Conservation (phyloP, 768 basidiomycete species). For the Russula sp. region DNA sequence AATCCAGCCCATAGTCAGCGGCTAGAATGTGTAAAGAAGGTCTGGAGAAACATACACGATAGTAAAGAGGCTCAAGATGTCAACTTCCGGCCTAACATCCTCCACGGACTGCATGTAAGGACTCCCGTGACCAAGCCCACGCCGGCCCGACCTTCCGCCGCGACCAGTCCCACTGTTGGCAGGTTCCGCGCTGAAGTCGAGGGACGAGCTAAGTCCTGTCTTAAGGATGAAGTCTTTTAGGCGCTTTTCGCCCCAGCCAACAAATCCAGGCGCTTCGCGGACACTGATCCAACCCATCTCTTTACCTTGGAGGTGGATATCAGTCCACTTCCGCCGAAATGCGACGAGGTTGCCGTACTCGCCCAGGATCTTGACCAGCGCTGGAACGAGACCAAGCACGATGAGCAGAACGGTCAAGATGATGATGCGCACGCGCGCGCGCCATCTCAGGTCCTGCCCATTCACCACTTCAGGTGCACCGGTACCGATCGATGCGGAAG, state of each 20-base stretch:
- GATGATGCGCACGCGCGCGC: conserved; percentile 59
- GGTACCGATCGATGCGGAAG: conserved; percentile 32
- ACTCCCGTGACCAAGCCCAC: not conserved
- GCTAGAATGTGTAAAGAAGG: not conserved
- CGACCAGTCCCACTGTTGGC: conserved; percentile 24
- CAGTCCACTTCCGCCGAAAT: conserved; percentile 54
- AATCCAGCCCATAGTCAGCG: conserved; percentile 9
- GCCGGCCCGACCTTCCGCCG: not conserved
- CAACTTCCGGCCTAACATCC: conserved; percentile 47
- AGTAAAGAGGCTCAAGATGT: conserved; percentile 68
- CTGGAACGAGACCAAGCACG: conserved; percentile 57
- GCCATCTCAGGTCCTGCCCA: conserved; percentile 35
- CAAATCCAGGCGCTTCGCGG: conserved; percentile 56
- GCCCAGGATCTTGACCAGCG: conserved; percentile 54
- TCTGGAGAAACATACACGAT: conserved; percentile 47
- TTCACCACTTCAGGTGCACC: conserved; percentile 35
- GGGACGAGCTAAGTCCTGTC: conserved; percentile 55
- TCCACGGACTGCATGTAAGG: conserved; percentile 30
- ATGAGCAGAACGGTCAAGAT: conserved; percentile 58
- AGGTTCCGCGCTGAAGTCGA: conserved; percentile 34
- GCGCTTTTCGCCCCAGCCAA: conserved; percentile 66
- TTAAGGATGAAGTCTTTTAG: conserved; percentile 65
- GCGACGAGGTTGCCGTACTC: conserved; percentile 55
- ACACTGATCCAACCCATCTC: conserved; percentile 76
- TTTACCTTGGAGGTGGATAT: conserved; percentile 56